These are phyloP conservation scores for Buddleja alternifolia DNA, from an alignment of 257 asterid genomes.

Conservation along the genomic window DNA sequence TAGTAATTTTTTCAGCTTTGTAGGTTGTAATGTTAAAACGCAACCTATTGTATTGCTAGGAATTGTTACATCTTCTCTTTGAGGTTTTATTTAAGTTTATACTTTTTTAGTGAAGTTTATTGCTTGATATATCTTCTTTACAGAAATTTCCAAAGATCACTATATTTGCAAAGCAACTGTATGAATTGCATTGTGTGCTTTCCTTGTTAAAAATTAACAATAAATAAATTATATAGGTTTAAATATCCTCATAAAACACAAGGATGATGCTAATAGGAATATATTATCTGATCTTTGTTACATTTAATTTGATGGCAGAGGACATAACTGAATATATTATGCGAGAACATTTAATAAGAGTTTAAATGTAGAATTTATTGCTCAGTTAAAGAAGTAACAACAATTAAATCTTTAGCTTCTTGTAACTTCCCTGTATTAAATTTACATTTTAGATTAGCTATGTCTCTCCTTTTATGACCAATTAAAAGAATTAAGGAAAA, in stretches of 20 bases:
- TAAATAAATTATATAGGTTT: too few species aligned
- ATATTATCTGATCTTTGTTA: too few species aligned
- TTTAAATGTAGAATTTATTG: constrained; percentile 20
- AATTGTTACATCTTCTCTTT: too few species aligned
- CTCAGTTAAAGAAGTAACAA: constrained; percentile 4
- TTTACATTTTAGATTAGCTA: constrained; percentile 20
- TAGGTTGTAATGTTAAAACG: neutral
- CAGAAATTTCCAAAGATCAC: neutral
- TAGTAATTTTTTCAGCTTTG: neutral
- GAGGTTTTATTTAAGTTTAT: neutral
- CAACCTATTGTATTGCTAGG: neutral
- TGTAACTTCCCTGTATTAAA: constrained; percentile 36
- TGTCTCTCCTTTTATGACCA: constrained; percentile 16
- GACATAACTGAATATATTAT: constrained; percentile 29
- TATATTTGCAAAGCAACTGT: neutral
- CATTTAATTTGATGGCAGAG: too few species aligned
- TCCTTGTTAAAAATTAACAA: too few species aligned
- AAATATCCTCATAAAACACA: too few species aligned
- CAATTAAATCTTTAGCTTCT: constrained; percentile 23
- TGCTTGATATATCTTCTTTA: neutral
- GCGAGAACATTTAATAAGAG: constrained; percentile 10
- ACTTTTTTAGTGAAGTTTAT: neutral
- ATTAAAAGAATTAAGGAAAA: constrained; percentile 17
- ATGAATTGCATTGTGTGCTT: neutral
- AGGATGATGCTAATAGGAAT: too few species aligned